These are phyloP conservation scores for Cercospora canescens DNA, from an alignment of 2,329 filamentous ascomycete genomes.

Conservation along the genomic window DNA sequence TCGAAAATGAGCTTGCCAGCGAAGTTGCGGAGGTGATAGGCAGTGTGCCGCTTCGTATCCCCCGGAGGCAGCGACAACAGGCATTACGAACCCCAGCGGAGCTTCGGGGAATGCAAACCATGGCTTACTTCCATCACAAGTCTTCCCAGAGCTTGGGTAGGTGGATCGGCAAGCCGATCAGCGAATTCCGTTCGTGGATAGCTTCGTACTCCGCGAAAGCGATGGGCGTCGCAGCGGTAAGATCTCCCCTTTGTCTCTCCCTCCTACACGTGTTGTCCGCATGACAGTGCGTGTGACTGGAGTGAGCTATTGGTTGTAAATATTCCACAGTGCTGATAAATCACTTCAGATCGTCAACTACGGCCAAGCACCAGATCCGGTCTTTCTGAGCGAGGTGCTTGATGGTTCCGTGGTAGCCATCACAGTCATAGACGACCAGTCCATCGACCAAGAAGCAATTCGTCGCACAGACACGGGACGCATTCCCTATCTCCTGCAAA, in stretches of 20 bases:
- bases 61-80: constrained; percentile 60
- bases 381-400: constrained; percentile 63
- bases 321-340: background rate
- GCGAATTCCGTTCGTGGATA: constrained; percentile 59
- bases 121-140: constrained; percentile 71
- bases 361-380: constrained; percentile 61
- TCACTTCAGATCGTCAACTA: constrained; percentile 58
- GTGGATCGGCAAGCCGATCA: constrained; percentile 60
- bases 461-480: constrained; percentile 51
- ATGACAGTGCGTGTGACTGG: background rate
- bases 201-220: constrained; percentile 58
- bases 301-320: background rate
- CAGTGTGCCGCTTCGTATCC: constrained; percentile 50
- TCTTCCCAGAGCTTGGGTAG: background rate
- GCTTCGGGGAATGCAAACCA: constrained; percentile 71
- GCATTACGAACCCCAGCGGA: constrained; percentile 64
- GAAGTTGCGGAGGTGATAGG: constrained; percentile 23
- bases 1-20: constrained; percentile 52
- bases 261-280: background rate
- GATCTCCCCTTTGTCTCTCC: background rate
- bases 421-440: constrained; percentile 55
- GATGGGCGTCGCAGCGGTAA: constrained; percentile 57
- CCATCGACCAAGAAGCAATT: constrained; percentile 29
- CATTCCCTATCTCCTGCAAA: constrained; percentile 63
- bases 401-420: constrained; percentile 71